Conservation (phyloP, 2,329 filamentous ascomycete species). For the Verticillium dahliae region DNA sequence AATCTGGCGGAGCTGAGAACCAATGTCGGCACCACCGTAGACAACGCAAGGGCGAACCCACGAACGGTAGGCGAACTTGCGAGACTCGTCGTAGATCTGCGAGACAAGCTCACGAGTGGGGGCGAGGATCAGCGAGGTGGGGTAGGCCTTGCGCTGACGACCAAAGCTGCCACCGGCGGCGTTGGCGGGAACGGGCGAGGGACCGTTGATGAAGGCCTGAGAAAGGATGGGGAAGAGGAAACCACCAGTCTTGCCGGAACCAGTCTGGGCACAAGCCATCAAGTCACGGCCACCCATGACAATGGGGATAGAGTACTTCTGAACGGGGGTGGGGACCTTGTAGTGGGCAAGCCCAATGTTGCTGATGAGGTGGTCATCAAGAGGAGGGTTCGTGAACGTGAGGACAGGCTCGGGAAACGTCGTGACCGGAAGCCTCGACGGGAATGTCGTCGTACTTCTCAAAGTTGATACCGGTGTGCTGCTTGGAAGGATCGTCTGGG, state of each 20-base stretch:
- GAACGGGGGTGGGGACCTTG: conserved; percentile 91
- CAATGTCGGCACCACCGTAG: conserved; percentile 98
- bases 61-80: conserved; percentile 97
- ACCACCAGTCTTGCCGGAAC: conserved; percentile 99
- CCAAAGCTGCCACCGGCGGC: conserved; percentile 67
- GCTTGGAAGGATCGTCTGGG: conserved; percentile 86
- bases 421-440: conserved; percentile 89
- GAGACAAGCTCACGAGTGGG: conserved; percentile 98
- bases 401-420: conserved; percentile 87
- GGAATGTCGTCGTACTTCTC: conserved; percentile 99
- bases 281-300: conserved; percentile 96
- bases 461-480: conserved; percentile 99
- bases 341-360: conserved; percentile 96
- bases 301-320: conserved; percentile 99
- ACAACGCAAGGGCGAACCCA: conserved; percentile 99
- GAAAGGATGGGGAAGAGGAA: conserved; percentile 98
- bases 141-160: conserved; percentile 95
- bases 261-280: conserved; percentile 99
- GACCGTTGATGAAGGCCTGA: conserved; percentile 90
- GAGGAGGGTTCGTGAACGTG: conserved; percentile 86
- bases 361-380: conserved; percentile 85
- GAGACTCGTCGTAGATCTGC: conserved; percentile 94
- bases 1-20: conserved; percentile 95
- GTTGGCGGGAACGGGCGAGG: conserved; percentile 59
- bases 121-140: conserved; percentile 90